These are phyloP conservation scores for Lactarius hengduanensis DNA, from an alignment of 768 basidiomycete genomes.

Conservation along the genomic window DNA sequence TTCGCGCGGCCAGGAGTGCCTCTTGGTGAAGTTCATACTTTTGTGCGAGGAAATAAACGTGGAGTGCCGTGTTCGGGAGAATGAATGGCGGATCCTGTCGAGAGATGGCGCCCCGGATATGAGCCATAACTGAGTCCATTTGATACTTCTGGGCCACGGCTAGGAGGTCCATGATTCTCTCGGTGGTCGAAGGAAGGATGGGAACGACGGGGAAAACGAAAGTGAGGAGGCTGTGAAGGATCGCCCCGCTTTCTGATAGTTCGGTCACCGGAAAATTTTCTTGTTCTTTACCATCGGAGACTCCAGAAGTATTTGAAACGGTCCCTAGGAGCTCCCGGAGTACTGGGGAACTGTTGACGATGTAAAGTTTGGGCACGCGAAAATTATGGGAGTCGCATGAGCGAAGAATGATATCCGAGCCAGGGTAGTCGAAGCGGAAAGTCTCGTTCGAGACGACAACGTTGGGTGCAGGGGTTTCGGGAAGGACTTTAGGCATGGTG, in stretches of 20 bases:
- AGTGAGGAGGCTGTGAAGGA: not conserved
- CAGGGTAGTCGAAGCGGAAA: too few species aligned
- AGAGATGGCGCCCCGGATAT: not conserved
- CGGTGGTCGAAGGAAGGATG: not conserved
- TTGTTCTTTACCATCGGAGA: not conserved
- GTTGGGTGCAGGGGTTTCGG: too few species aligned
- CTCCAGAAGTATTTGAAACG: not conserved
- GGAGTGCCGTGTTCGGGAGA: not conserved
- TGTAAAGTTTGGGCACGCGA: not conserved
- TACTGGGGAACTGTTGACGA: constrained; percentile 1
- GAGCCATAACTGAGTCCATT: too few species aligned
- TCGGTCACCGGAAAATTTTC: not conserved
- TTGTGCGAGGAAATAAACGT: constrained; percentile 1
- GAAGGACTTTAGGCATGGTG: too few species aligned
- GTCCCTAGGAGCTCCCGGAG: not conserved
- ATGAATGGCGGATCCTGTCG: not conserved
- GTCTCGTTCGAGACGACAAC: too few species aligned
- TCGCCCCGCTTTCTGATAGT: not conserved
- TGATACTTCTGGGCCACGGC: not conserved
- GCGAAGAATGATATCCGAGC: not conserved
- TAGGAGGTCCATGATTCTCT: not conserved
- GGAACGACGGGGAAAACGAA: not conserved
- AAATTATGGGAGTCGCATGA: not conserved
- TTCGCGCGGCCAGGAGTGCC: not conserved
- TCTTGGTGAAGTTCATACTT: constrained; percentile 1